phyloP scores from a whole-genome alignment of 192 early-diverging fungal genomes.

The Backusella mclennaniae region DNA sequence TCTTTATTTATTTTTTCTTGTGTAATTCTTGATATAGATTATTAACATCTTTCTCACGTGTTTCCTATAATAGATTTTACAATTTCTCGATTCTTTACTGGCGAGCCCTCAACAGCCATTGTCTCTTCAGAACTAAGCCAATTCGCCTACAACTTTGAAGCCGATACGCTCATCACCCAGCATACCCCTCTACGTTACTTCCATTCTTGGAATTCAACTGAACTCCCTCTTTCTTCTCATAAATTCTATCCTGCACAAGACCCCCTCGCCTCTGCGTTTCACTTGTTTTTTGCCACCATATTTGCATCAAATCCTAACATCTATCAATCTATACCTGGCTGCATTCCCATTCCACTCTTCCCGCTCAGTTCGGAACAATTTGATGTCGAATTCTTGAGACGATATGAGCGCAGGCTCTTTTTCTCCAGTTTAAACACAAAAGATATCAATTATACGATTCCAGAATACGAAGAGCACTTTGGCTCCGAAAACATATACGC shows the following conservation, averaged over 20 bases:
- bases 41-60: conserved; percentile 10
- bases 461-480: not conserved
- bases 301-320: conserved; percentile 35
- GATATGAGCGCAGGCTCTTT: conserved; percentile 29
- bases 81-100: conserved; percentile 17
- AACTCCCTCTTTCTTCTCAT: not conserved
- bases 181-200: conserved; percentile 22
- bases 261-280: conserved; percentile 26
- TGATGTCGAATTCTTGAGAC: conserved; percentile 36
- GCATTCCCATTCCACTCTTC: conserved; percentile 31
- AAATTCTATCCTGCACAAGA: conserved; percentile 35
- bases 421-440: not conserved
- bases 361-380: conserved; percentile 21
- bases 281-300: conserved; percentile 37
- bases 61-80: conserved; percentile 22
- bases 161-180: conserved; percentile 19
- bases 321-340: conserved; percentile 27
- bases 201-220: conserved; percentile 15
- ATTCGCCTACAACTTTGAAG: conserved; percentile 35
- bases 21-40: not conserved
- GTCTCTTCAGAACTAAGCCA: conserved; percentile 25
- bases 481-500: conserved; percentile 21
- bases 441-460: not conserved
- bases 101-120: conserved; percentile 10
- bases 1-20: not conserved